Base-by-base conservation (phyloP, 129 eudicot species). In the Heracleum sosnowskyi region DNA sequence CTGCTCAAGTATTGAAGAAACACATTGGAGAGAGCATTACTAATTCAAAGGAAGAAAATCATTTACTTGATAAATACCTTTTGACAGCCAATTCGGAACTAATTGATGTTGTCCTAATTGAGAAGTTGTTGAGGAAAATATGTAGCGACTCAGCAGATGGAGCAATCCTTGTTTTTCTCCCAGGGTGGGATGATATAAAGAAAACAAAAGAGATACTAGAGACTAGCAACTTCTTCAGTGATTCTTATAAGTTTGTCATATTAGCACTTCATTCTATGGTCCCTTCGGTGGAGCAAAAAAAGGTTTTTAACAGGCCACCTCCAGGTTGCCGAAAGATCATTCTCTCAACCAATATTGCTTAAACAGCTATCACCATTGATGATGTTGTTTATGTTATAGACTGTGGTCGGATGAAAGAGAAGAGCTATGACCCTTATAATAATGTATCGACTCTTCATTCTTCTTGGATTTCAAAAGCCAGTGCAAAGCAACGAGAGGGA, bases 181-280 rank as follows among this genome's bases (percentile, higher is more conserved):
- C 99, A 53, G 99, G 99, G 28, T 96, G 99, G 99, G 99, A 96
- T 69, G 99, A 87, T 77, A 96, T 96, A 77, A 96, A 88, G 78
- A 92, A 82, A 87, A 89, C 90, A 75, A 86, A 92, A n/a, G 97
- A 90, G 74, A 80, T 46, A 49, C 78, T 96, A 79, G 82, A 75
- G 26, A 76, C 85, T 22, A 92, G 87, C 82, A 76, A 74, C 39
- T 87, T 84, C 33, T 96, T 90, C 55, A 85, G 85, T 60, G 86
- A 96, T 79, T 26, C 92, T 63, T 87, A 92, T 0, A 96, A 85
- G 86, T 96, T 83, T 86, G 55, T 81, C 45, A 82, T 96, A 66
- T 70, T 96, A 80, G 64, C 96, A 77, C 91, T 96, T 73, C 99
- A 96, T 79, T 96, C 99, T 4, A 86, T 86, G 97, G 90, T 96